Percentiles rank a stretch among this genome's conserved stretches.
Evolutionary conservation across 345 rosid species (phyloP).

Genomic region (Dovyalis caffra): DNA sequence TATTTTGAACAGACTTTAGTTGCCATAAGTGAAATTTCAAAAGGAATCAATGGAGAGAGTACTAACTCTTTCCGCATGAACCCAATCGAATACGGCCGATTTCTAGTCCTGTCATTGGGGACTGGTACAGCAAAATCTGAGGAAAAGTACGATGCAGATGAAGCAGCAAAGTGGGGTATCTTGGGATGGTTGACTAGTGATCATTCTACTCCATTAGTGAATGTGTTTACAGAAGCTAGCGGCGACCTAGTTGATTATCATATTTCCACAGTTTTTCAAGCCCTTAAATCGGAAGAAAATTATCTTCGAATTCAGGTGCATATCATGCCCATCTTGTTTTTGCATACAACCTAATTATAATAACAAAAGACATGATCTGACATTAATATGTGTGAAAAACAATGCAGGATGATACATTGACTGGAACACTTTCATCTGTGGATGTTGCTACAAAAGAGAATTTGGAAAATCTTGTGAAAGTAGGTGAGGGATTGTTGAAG

Average conservation of each 20-base stretch:
- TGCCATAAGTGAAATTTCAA: conserved; percentile 57
- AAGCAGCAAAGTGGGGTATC: conserved; percentile 62
- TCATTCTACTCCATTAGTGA: conserved; percentile 52
- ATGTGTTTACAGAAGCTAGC: conserved; percentile 60
- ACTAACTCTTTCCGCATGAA: conserved; percentile 40
- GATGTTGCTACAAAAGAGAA: too few relatives aligned
- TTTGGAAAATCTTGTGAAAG: too few relatives aligned
- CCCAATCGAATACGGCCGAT: conserved; percentile 47
- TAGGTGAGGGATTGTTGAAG: too few relatives aligned
- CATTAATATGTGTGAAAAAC: too few relatives aligned
- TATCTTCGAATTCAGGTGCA: conserved; percentile 54
- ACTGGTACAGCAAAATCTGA: conserved; percentile 44
- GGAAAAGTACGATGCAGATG: conserved; percentile 38
- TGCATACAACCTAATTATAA: too few relatives aligned
- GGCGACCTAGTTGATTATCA: conserved; percentile 61
- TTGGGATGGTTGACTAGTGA: conserved; percentile 57
- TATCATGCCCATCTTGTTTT: too few relatives aligned
- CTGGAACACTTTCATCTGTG: too few relatives aligned
- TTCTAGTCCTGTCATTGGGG: conserved; percentile 59
- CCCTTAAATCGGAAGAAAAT: conserved; percentile 40
- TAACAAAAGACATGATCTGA: too few relatives aligned
- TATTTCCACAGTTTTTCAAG: too few relatives aligned
- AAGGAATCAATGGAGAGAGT: conserved; percentile 35
- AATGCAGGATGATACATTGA: too few relatives aligned
- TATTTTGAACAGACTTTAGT: conserved; percentile 32